Conservation (phyloP, 2,329 filamentous ascomycete genomes). For the Cladophialophora bantiana region DNA sequence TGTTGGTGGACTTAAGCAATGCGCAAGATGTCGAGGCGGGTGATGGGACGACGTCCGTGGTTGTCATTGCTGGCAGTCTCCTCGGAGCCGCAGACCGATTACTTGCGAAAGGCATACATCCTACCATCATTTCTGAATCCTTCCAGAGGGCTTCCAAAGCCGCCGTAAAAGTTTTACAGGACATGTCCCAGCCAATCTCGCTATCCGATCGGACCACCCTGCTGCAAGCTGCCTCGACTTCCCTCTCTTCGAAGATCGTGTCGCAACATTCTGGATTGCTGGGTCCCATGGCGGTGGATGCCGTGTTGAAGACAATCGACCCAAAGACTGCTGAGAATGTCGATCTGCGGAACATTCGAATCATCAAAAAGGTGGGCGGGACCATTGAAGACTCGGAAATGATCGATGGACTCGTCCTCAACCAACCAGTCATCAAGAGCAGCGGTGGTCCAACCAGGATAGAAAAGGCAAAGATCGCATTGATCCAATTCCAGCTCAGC, state of each 20-base stretch:
- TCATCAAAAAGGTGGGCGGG: conserved; percentile 96
- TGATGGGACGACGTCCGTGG: conserved; percentile 97
- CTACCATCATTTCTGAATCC: conserved; percentile 94
- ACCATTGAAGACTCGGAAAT: conserved; percentile 99
- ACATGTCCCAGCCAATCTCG: conserved; percentile 93
- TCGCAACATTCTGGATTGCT: conserved; percentile 94
- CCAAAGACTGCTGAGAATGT: conserved; percentile 95
- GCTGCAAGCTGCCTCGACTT: conserved; percentile 95
- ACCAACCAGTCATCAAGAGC: conserved; percentile 91
- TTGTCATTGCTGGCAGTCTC: conserved; percentile 95
- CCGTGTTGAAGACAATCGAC: conserved; percentile 94
- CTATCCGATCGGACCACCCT: conserved; percentile 87
- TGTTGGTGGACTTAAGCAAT: conserved; percentile 96
- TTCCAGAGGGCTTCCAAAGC: conserved; percentile 94
- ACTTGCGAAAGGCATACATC: conserved; percentile 92
- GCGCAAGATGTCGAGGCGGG: conserved; percentile 98
- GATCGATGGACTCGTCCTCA: conserved; percentile 90
- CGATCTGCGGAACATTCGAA: conserved; percentile 93
- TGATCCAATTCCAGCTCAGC: conserved; percentile 98
- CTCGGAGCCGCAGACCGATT: conserved; percentile 92
- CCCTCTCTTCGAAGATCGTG: conserved; percentile 97
- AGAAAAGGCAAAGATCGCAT: conserved; percentile 95
- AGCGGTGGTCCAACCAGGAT: conserved; percentile 89
- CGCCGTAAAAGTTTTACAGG: conserved; percentile 86
- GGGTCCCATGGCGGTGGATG: conserved; percentile 97